Percentiles rank a stretch among this genome's conserved stretches.
Conservation (phyloP, 768 basidiomycete genomes). For the Suillus discolor region DNA sequence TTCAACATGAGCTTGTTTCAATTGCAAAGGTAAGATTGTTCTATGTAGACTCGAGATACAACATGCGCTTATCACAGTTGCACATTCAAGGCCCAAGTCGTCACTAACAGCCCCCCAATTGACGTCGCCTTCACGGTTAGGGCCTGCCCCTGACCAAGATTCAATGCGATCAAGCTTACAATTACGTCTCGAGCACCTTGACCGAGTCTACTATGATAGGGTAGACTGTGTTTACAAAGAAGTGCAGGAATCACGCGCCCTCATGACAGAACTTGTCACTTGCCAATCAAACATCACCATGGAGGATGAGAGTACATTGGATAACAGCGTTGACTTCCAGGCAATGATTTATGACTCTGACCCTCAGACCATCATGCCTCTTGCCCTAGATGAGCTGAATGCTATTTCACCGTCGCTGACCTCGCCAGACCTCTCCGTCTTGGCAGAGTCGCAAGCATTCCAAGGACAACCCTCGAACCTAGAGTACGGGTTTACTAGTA, state of each 20-base stretch:
- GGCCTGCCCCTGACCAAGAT: no score
- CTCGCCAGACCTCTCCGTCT: no score
- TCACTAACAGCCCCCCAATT: no score
- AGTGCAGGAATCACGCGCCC: background rate
- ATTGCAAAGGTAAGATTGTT: no score
- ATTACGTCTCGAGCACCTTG: background rate
- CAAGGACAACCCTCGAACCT: background rate
- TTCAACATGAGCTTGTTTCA: no score
- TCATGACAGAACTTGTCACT: background rate
- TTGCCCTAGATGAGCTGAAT: background rate
- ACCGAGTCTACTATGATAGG: background rate
- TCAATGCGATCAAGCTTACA: no score
- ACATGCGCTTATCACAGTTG: no score
- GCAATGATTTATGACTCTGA: background rate
- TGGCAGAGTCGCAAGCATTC: background rate
- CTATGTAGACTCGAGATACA: no score
- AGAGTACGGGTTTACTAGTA: background rate
- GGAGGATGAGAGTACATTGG: background rate
- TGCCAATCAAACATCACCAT: background rate
- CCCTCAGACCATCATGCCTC: background rate
- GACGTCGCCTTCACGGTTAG: no score
- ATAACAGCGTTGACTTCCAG: background rate
- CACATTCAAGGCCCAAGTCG: no score
- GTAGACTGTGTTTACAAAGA: background rate
- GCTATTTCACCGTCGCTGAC: background rate